Evolutionary conservation across 371 early-diverging fungal species (phyloP).

Genomic region (Mortierella sp.): DNA sequence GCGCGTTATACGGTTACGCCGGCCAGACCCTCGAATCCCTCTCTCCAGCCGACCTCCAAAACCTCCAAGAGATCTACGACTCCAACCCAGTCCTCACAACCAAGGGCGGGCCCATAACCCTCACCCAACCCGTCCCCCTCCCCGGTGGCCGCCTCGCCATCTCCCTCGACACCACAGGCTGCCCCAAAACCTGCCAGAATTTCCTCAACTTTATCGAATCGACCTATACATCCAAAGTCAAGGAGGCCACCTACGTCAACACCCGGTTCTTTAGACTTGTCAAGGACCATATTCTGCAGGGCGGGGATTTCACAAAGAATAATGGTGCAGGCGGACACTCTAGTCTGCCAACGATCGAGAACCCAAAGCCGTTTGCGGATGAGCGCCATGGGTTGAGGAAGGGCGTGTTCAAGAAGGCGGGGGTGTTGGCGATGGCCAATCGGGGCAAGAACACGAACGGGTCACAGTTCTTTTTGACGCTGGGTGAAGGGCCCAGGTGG

Average conservation of each 20-base stretch:
- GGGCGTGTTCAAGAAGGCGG: slow-evolving; percentile 62
- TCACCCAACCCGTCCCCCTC: slow-evolving; percentile 59
- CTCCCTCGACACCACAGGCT: slow-evolving; percentile 62
- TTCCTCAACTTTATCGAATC: slow-evolving; percentile 63
- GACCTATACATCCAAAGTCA: slow-evolving; percentile 31
- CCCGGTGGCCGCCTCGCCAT: slow-evolving; percentile 66
- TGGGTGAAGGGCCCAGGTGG: slow-evolving; percentile 63
- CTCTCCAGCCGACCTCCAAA: slow-evolving; percentile 55
- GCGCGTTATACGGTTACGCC: slow-evolving; percentile 60
- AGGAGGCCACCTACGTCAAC: slow-evolving; percentile 49
- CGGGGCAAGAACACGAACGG: slow-evolving; percentile 89
- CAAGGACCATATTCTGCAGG: slow-evolving; percentile 80
- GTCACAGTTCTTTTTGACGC: slow-evolving; percentile 86
- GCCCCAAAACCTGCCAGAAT: slow-evolving; percentile 76
- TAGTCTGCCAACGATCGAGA: slow-evolving; percentile 64
- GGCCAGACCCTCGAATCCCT: slow-evolving; percentile 56
- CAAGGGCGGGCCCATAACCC: slow-evolving; percentile 40
- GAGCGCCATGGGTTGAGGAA: slow-evolving; percentile 79
- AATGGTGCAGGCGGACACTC: slow-evolving; percentile 86
- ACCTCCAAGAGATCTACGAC: slow-evolving; percentile 62
- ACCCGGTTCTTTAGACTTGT: slow-evolving; percentile 71
- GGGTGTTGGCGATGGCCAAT: slow-evolving; percentile 87
- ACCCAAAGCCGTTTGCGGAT: slow-evolving; percentile 52
- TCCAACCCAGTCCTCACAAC: slow-evolving; percentile 52
- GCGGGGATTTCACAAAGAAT: slow-evolving; percentile 84